Base-by-base conservation (phyloP, 495 filamentous ascomycete genomes). In the Podospora anserina region DNA sequence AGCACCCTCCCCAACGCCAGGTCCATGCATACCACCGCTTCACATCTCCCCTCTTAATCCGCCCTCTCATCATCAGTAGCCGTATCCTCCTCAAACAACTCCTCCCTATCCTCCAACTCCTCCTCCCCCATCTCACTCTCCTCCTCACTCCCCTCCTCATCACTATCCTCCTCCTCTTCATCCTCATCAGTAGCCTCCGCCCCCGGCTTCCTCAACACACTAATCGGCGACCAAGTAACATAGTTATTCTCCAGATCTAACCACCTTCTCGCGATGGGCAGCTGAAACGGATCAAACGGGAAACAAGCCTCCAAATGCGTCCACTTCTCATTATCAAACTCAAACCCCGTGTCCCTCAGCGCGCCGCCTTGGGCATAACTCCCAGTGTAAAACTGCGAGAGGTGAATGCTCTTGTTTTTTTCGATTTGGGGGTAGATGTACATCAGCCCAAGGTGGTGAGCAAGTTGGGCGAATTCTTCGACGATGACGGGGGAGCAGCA, bases 401-500 rank as follows among this genome's bases (percentile, higher is more conserved):
- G 84, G 55, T 91, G 87, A 32, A 85, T 75, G 7, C 92, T 88
- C 81, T 97, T 97, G 81, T 99, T 99, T 65, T 89, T 90, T 71
- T 97, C 95, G 28, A 99, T 83, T 64, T 96, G 85, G 1, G 90
- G 86, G 76, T 90, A 96, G 39, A 97, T 89, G 76, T 94, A 97
- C 70, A 97, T 83, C 72, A 98, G 89, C 53, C 89, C 86, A 56
- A 97, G 88, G 73, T 93, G 90, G 71, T 90, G 85, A 1, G 93
- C 88, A 64, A 97, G 88, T 62, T 90, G 88, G 18, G 95, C 96
- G 74, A 98, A 99, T 69, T 97, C 89, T 19, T 89, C 84, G 55
- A 97, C 94, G 69, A 99, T 97, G 19, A 85, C 83, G 5, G 93
- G 91, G n/a, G 93, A 91, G 84, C 96, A 98, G 65, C 97, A 91